Conservation (phyloP, 164 flowering plant genomes). For the Vitis cinerea region DNA sequence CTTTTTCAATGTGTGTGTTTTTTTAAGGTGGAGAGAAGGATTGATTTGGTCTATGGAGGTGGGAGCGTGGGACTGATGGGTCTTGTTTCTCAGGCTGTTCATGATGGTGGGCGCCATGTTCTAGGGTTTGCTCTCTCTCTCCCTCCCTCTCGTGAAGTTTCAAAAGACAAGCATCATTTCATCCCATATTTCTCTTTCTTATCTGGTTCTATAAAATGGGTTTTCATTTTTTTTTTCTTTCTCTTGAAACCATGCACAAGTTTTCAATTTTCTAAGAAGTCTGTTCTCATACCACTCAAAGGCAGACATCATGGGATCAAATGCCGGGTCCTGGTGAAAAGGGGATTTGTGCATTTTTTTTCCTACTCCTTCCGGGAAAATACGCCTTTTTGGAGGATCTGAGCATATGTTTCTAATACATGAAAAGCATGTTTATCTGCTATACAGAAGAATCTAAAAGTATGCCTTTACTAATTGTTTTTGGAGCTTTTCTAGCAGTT, state of each 20-base stretch:
- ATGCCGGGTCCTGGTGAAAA: conserved; percentile 11
- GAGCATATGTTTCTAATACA: neutral
- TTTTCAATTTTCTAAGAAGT: conserved; percentile 12
- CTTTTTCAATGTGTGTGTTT: conserved; percentile 13
- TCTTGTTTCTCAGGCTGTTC: conserved; percentile 97
- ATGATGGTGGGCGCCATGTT: conserved; percentile 99
- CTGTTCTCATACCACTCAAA: conserved; percentile 15
- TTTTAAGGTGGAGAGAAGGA: conserved; percentile 84
- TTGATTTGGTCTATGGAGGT: conserved; percentile 98
- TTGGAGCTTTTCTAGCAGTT: conserved; percentile 8
- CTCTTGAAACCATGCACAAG: conserved; percentile 11
- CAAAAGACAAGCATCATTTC: conserved; percentile 12
- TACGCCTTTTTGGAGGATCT: neutral
- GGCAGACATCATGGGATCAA: conserved; percentile 42
- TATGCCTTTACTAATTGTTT: neutral
- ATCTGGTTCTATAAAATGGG: conserved; percentile 2
- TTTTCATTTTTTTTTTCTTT: neutral
- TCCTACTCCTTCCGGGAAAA: neutral
- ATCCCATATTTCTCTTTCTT: conserved; percentile 22
- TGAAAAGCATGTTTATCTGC: neutral
- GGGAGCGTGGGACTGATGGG: conserved; percentile 99
- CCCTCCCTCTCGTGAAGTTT: conserved; percentile 18
- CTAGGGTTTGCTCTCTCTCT: conserved; percentile 67
- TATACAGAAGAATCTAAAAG: neutral
- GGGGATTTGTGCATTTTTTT: conserved; percentile 3